Base-by-base conservation (phyloP, 2,329 filamentous ascomycete genomes). In the Penicillium sp. region DNA sequence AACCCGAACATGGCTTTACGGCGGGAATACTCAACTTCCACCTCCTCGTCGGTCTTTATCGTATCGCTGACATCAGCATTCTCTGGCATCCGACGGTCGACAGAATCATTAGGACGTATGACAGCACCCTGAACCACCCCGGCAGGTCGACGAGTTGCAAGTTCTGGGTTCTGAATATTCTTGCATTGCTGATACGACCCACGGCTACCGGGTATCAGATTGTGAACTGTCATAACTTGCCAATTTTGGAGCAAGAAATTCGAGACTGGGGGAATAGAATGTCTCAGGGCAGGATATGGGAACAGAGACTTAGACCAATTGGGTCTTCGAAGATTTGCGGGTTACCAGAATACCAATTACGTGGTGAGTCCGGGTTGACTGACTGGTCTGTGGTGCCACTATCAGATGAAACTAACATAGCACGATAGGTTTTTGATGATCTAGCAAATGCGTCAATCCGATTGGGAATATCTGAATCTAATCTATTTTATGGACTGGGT, bases 21-120 rank as follows among this genome's bases (percentile, higher is more conserved):
- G 50, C 45, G 3, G 47, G 46, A 14, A 51, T 65, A n/a, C 52
- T 63, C 39, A 63, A 58, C n/a, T 40, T 58, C 16, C 62, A 61
- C 18, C 59, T 65, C 21, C 62, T 68, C 3, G 55, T 62, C 32
- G 66, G 63, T 3, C 44, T 66, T 3, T 56, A 64, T 41, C 56
- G 54, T n/a, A 61, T 67, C 16, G 64, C 54, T 8, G 48, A 57
- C 45, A 47, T 69, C 4, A 48, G 60, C 5, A 31, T 14, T n/a
- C 48, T 38, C 5, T 22, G 34, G 16, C 29, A 56, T 39, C 27
- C 48, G 5, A 18, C 43, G 16, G 22, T 67, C 22, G 65, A 66
- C 48, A 50, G 45, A n/a, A 50, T 54, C 9, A 58, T 65, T 27
- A 59, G 54, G 29, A 51, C 34, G 3, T 63, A 60, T 18, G 61